phyloP scores from a whole-genome alignment of 176 grass and related monocot genomes.

The Eremochloa ophiuroides region DNA sequence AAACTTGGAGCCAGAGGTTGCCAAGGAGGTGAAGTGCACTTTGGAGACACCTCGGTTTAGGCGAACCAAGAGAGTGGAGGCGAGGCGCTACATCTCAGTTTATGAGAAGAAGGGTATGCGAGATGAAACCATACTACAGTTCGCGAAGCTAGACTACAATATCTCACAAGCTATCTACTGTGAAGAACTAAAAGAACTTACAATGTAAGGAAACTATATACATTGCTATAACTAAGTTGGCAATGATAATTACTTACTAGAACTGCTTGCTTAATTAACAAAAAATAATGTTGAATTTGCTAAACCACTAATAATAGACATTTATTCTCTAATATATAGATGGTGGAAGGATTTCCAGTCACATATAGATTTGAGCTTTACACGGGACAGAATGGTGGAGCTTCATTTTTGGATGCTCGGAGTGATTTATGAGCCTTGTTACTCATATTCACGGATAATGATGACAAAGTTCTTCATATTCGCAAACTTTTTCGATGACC shows the following conservation, averaged over 20 bases:
- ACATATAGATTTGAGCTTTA: background rate
- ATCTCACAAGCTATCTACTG: too few species aligned
- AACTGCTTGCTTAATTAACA: too few species aligned
- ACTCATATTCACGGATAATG: conserved; percentile 32
- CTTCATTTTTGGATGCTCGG: conserved; percentile 37
- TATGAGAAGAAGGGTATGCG: too few species aligned
- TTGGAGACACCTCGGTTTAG: conserved; percentile 3
- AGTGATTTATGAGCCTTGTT: conserved; percentile 35
- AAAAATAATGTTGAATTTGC: too few species aligned
- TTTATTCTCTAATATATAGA: background rate
- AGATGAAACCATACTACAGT: too few species aligned
- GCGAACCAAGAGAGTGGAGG: conserved; percentile 12
- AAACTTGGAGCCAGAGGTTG: too few species aligned
- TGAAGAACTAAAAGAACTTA: too few species aligned
- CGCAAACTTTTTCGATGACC: conserved; percentile 35
- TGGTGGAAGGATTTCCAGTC: conserved; percentile 45
- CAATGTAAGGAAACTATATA: too few species aligned
- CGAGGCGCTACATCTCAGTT: conserved; percentile 17
- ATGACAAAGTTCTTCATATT: conserved; percentile 6
- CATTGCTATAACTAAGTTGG: too few species aligned
- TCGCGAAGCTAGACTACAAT: too few species aligned
- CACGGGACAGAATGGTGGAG: conserved; percentile 38
- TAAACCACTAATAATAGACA: background rate
- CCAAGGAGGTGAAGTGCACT: too few species aligned
- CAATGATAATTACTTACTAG: too few species aligned